phyloP scores from a whole-genome alignment of 1,139 yeast genomes.

The Nakaseomyces bracarensis region DNA sequence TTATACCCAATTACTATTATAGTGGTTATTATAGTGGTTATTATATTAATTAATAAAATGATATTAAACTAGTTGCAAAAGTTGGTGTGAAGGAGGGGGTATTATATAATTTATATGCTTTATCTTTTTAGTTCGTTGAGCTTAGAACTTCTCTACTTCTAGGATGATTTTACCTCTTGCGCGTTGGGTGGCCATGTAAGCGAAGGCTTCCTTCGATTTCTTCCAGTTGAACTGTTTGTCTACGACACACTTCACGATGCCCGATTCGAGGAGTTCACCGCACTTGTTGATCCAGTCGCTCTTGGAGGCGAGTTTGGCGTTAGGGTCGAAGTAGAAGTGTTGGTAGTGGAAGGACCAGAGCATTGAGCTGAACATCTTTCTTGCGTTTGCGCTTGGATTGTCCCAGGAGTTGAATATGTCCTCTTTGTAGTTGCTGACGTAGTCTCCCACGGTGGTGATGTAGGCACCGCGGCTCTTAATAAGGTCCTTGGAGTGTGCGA shows the following conservation, averaged over 20 bases:
- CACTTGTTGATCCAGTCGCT: conserved; percentile 34
- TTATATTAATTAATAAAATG: too few species aligned
- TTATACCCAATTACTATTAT: too few species aligned
- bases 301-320: conserved; percentile 21
- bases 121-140: not conserved
- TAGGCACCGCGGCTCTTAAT: conserved; percentile 40
- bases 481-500: conserved; percentile 28
- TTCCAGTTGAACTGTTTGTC: conserved; percentile 51
- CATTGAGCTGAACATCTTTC: conserved; percentile 32
- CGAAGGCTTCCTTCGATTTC: conserved; percentile 45
- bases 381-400: conserved; percentile 34
- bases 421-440: conserved; percentile 32
- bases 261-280: conserved; percentile 38
- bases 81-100: too few species aligned
- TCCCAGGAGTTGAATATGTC: conserved; percentile 35
- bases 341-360: conserved; percentile 33
- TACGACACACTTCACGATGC: conserved; percentile 38
- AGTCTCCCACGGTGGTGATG: conserved; percentile 50
- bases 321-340: conserved; percentile 33
- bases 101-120: too few species aligned
- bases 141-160: conserved; percentile 34
- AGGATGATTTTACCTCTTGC: conserved; percentile 62
- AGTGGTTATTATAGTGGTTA: too few species aligned
- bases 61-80: too few species aligned
- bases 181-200: conserved; percentile 41